Evolutionary conservation across 345 rosid species (phyloP).

Genomic region (Pistacia vera): DNA sequence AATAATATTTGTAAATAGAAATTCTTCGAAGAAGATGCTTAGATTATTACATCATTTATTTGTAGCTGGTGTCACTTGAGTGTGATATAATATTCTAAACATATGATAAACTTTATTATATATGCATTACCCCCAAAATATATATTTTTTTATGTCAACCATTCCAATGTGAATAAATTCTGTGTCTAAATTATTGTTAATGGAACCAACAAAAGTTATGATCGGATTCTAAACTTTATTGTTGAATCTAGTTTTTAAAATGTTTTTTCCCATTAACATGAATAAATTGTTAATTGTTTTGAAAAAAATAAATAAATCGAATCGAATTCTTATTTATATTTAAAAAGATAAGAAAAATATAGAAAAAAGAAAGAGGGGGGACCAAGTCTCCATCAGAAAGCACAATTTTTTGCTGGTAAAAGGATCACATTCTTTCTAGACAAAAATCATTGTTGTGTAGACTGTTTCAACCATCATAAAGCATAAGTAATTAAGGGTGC

Average conservation of each 20-base stretch:
- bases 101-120: background rate
- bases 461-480: slow-evolving; percentile 14
- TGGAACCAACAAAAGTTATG: background rate
- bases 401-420: slow-evolving; percentile 22
- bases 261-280: background rate
- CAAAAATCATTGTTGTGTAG: slow-evolving; percentile 38
- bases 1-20: background rate
- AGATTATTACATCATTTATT: slow-evolving; percentile 5
- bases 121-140: background rate
- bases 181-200: slow-evolving; percentile 2
- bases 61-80: slow-evolving; percentile 8
- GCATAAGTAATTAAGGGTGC: too few relatives aligned
- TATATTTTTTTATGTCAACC: background rate
- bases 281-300: background rate
- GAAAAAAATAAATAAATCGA: slow-evolving; percentile 4
- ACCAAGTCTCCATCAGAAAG: slow-evolving; percentile 37
- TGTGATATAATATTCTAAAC: background rate
- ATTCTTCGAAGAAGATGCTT: background rate
- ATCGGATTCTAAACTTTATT: slow-evolving; percentile 12
- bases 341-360: background rate
- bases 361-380: slow-evolving; percentile 23
- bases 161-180: slow-evolving; percentile 16
- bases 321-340: slow-evolving; percentile 25
- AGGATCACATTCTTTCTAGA: slow-evolving; percentile 42
- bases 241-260: slow-evolving; percentile 10